phyloP scores from a whole-genome alignment of 1,139 yeast species.

The Lodderomyces margitis region DNA sequence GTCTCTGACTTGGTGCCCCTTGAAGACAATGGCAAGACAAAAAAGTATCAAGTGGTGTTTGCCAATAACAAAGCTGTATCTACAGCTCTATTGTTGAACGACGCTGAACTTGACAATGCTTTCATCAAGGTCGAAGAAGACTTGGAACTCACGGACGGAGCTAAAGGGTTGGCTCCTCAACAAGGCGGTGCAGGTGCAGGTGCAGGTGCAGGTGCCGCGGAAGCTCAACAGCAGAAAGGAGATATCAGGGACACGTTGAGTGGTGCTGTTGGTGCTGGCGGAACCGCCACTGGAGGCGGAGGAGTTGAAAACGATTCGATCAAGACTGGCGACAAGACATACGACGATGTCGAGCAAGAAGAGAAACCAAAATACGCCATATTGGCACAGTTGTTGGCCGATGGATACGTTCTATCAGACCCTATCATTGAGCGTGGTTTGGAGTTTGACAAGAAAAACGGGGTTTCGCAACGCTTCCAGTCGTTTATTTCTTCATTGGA shows the following conservation, averaged over 20 bases:
- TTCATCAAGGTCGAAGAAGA: constrained; percentile 48
- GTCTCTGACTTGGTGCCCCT: constrained; percentile 27
- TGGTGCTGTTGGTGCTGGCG: background rate
- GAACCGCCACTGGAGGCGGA: background rate
- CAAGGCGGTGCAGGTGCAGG: constrained; percentile 12
- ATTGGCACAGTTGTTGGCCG: constrained; percentile 71
- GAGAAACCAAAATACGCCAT: constrained; percentile 75
- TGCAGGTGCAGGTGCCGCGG: constrained; percentile 4
- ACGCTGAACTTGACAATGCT: constrained; percentile 67
- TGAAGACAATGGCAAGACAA: constrained; percentile 11
- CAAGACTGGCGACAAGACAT: constrained; percentile 16
- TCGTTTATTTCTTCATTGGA: constrained; percentile 3
- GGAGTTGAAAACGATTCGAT: constrained; percentile 4
- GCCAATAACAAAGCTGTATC: constrained; percentile 65
- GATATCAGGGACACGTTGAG: background rate
- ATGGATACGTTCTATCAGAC: constrained; percentile 70
- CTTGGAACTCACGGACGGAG: constrained; percentile 19
- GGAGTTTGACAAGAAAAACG: constrained; percentile 63
- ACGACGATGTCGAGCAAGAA: constrained; percentile 64
- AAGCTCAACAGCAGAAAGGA: background rate
- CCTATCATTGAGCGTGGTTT: constrained; percentile 58
- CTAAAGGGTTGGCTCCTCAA: constrained; percentile 5
- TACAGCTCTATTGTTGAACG: constrained; percentile 72
- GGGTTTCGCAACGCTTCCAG: constrained; percentile 40
- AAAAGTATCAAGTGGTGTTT: constrained; percentile 50